Evolutionary conservation across 177 flowering plant species (phyloP).

Genomic region (Vitis hybrid): DNA sequence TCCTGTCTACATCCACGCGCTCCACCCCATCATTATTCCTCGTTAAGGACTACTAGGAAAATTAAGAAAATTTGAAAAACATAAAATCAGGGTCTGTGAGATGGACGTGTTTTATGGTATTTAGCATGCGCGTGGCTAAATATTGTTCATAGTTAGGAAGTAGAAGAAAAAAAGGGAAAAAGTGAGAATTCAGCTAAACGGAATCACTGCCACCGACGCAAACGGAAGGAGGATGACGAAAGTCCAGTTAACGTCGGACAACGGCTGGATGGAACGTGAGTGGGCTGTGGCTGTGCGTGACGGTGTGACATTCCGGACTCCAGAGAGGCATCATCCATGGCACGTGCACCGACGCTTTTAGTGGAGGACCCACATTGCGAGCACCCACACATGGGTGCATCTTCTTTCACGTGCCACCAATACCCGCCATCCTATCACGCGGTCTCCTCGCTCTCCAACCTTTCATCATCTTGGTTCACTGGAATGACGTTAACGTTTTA

Average conservation of each 20-base stretch:
- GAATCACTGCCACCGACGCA: slow-evolving; percentile 19
- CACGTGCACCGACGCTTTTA: slow-evolving; percentile 12
- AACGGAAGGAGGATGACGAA: slow-evolving; percentile 9
- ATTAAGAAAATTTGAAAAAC: too few species aligned
- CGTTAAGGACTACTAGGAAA: too few species aligned
- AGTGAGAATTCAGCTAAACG: not conserved
- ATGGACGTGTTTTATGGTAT: not conserved
- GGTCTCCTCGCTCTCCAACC: too few species aligned
- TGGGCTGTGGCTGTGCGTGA: not conserved
- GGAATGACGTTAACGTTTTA: too few species aligned
- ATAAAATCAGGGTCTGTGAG: not conserved
- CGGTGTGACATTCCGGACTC: too few species aligned
- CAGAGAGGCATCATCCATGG: slow-evolving; percentile 2
- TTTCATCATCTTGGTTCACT: too few species aligned
- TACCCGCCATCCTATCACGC: slow-evolving; percentile 1
- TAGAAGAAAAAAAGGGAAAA: not conserved
- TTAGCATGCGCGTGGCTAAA: too few species aligned
- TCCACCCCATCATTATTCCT: too few species aligned
- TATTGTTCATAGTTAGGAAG: too few species aligned
- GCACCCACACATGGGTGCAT: too few species aligned
- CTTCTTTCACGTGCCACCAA: slow-evolving; percentile 8
- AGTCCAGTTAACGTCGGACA: not conserved
- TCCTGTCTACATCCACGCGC: too few species aligned
- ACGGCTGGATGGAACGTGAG: not conserved
- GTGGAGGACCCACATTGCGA: not conserved